These are phyloP conservation scores for Debaryomyces subglobosus DNA, from an alignment of 1,139 yeast species.

Conservation along the genomic window DNA sequence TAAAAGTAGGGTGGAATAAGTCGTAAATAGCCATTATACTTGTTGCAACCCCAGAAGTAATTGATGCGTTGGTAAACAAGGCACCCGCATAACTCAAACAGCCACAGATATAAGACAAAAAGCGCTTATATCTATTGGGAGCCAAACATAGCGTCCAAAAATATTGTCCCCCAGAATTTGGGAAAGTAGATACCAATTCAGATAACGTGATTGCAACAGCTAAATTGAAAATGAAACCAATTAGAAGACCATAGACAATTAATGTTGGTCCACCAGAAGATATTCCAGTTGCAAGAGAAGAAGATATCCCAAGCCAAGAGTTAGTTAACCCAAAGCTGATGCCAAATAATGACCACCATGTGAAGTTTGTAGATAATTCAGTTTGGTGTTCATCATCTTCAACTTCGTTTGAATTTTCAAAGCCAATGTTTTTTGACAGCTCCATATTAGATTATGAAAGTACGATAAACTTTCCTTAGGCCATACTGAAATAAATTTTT, in stretches of 20 bases:
- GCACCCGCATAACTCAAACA: conserved; percentile 12
- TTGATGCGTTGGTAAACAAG: conserved; percentile 14
- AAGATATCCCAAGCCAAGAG: conserved; percentile 57
- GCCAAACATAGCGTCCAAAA: conserved; percentile 20
- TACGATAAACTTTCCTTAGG: too few relatives aligned
- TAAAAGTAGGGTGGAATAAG: conserved; percentile 4
- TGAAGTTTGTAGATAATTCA: conserved; percentile 2
- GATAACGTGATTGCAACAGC: conserved; percentile 16
- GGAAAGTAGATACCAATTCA: conserved; percentile 21
- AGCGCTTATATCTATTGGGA: conserved; percentile 8
- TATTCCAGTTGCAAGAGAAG: conserved; percentile 52
- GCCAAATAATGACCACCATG: conserved; percentile 32
- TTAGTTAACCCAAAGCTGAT: conserved; percentile 56
- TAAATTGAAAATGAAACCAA: conserved; percentile 19
- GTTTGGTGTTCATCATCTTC: background rate
- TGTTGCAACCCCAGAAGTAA: conserved; percentile 11
- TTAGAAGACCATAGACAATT: conserved; percentile 48
- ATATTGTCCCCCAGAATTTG: conserved; percentile 24
- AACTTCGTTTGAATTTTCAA: background rate
- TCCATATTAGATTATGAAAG: background rate
- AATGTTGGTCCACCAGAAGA: conserved; percentile 53
- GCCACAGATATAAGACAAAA: conserved; percentile 12
- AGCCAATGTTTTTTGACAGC: background rate
- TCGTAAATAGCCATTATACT: conserved; percentile 8
- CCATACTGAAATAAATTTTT: background rate